Conservation (phyloP, 169 alveolate genomes). For the Plasmodium knowlesi region DNA sequence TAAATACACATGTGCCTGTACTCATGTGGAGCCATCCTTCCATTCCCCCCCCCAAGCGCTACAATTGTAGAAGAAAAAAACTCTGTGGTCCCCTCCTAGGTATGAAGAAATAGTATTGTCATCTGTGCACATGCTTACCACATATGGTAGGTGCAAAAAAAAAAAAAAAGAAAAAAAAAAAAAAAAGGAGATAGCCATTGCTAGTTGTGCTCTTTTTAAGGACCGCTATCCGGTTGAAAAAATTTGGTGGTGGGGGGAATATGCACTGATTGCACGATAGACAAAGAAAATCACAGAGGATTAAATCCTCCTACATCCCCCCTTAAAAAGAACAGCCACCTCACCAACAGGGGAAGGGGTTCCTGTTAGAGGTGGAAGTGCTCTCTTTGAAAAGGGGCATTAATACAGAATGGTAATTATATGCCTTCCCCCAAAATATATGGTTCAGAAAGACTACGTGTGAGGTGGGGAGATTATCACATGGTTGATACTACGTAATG, state of each 20-base stretch:
- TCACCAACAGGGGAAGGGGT: background rate
- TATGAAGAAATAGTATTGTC: background rate
- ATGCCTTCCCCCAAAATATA: background rate
- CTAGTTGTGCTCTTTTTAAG: background rate
- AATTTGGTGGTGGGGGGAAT: background rate
- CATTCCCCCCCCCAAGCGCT: background rate
- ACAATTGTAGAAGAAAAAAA: background rate
- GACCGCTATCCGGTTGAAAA: background rate
- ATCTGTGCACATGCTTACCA: background rate
- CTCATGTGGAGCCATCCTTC: background rate
- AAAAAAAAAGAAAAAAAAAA: too few relatives aligned
- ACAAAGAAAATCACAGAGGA: background rate
- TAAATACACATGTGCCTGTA: background rate
- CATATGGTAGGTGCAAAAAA: background rate
- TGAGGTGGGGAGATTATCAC: background rate
- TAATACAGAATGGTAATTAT: background rate
- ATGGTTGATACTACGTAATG: background rate
- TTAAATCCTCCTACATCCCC: background rate
- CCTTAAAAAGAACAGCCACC: background rate
- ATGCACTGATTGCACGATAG: background rate
- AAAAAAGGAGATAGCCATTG: background rate
- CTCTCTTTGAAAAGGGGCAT: background rate
- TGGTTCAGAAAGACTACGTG: background rate
- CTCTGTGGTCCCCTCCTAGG: background rate
- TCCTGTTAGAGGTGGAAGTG: background rate